Base-by-base conservation (phyloP, 208 protist genomes). In the Leishmania arabica region DNA sequence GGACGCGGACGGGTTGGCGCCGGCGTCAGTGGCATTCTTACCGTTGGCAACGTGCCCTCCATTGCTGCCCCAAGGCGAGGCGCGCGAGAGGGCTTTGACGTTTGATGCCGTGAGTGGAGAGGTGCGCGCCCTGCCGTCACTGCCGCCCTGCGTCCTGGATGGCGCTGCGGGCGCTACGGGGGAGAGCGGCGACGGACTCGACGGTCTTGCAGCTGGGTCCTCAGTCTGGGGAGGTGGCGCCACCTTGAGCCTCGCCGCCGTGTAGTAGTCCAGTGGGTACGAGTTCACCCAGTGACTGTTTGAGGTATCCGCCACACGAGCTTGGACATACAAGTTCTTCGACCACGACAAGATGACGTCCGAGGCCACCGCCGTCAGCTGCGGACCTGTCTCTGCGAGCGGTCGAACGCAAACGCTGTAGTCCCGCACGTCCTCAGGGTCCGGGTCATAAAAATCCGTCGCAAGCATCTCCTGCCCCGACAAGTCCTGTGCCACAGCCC, bases 261-360 rank as follows among this genome's bases (percentile, higher is more conserved):
- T 68, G 56, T 75, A 81, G 69, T 81, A 68, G 68, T 81, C 56
- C 37, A 72, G 64, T 6, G 77, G 49, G 66, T 65, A 82, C 37
- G 21, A 56, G n/a, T 19, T n/a, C 49, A 66, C 54, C 83, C 83
- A 86, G 19, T 64, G 77, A 17, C 54, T 24, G 45, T 80, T 68
- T 21, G 54, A 53, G 58, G 13, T 60, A 7, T 73, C 47, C 49
- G 83, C 78, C 37, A 60, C n/a, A 37, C 68, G 77, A 2, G 83
- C 83, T 47, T 51, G 58, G 19, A 80, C 34, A 60, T 86, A 86
- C 47, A 79, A 42, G 19, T 68, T 54, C 83, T 82, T 86, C 6
- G 76, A 56, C 83, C 83, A 86, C 19, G 78, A 82, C 42, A 86
- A 56, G n/a, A 86, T 17, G n/a, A 86, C 75, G 53, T 86, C 83